Evolutionary conservation across 768 basidiomycete genomes (phyloP).

Genomic region (Megacollybia marginata): DNA sequence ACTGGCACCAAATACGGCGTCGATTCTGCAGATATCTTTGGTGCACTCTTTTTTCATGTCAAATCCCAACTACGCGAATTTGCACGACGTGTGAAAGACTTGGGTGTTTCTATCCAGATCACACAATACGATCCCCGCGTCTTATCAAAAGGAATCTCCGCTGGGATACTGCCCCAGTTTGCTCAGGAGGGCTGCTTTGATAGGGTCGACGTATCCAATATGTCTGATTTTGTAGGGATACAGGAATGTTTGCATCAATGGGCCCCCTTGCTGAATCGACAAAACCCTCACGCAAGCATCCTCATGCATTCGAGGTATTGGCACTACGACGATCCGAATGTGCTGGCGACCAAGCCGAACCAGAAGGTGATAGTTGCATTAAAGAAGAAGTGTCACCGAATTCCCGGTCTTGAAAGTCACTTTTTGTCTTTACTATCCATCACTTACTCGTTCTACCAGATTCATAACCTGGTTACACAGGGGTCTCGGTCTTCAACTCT

Average conservation of each 20-base stretch:
- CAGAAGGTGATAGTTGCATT: slow-evolving; percentile 25
- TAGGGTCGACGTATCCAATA: slow-evolving; percentile 23
- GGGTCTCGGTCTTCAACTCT: slow-evolving; percentile 25
- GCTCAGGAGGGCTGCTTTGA: slow-evolving; percentile 24
- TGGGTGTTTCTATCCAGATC: slow-evolving; percentile 29
- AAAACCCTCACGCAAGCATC: slow-evolving; percentile 19
- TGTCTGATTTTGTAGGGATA: slow-evolving; percentile 26
- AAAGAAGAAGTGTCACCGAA: slow-evolving; percentile 22
- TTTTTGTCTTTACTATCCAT: not conserved
- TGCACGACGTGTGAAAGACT: slow-evolving; percentile 25
- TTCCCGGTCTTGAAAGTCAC: slow-evolving; percentile 21
- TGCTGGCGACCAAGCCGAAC: slow-evolving; percentile 23
- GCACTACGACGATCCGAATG: slow-evolving; percentile 21
- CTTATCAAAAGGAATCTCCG: slow-evolving; percentile 33
- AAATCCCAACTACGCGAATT: slow-evolving; percentile 32
- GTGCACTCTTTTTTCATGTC: slow-evolving; percentile 37
- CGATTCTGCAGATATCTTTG: slow-evolving; percentile 29
- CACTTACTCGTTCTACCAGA: not conserved
- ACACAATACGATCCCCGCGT: slow-evolving; percentile 33
- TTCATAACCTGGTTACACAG: slow-evolving; percentile 19
- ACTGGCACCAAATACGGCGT: slow-evolving; percentile 27
- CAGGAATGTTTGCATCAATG: slow-evolving; percentile 27
- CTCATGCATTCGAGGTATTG: slow-evolving; percentile 33
- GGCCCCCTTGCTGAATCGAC: slow-evolving; percentile 27
- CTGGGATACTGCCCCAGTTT: slow-evolving; percentile 29